Evolutionary conservation across 306 rosid genomes (phyloP).

Genomic region (Vigna radiata): DNA sequence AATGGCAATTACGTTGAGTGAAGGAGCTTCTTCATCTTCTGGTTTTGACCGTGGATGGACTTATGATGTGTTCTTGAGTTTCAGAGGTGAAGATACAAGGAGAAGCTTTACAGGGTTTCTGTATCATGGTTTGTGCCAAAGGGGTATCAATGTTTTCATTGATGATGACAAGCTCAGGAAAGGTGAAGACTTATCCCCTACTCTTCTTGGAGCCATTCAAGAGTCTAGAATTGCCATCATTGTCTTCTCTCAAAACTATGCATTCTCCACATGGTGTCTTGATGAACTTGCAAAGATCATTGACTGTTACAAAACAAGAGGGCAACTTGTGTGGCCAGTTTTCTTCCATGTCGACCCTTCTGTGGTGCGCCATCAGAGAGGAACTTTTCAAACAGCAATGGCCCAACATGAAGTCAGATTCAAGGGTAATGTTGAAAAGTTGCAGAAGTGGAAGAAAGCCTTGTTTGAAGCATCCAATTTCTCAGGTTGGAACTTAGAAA

Average conservation of each 20-base stretch:
- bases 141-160: slow-evolving; percentile 49
- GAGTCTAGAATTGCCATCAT: slow-evolving; percentile 55
- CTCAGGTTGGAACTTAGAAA: slow-evolving; percentile 51
- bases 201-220: slow-evolving; percentile 55
- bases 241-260: slow-evolving; percentile 56
- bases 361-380: slow-evolving; percentile 46
- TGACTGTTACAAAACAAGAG: slow-evolving; percentile 39
- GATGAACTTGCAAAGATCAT: slow-evolving; percentile 53
- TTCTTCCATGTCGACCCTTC: slow-evolving; percentile 59
- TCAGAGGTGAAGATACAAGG: slow-evolving; percentile 51
- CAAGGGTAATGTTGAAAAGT: slow-evolving; percentile 16
- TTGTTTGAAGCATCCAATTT: slow-evolving; percentile 53
- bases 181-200: slow-evolving; percentile 43
- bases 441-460: slow-evolving; percentile 50
- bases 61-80: slow-evolving; percentile 59
- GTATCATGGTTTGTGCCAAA: slow-evolving; percentile 43
- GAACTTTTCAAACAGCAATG: slow-evolving; percentile 34
- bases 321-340: slow-evolving; percentile 52
- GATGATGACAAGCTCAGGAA: slow-evolving; percentile 42
- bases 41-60: slow-evolving; percentile 24
- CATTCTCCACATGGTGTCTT: slow-evolving; percentile 52
- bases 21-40: slow-evolving; percentile 5
- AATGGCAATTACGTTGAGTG: neutral
- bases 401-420: slow-evolving; percentile 36
- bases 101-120: slow-evolving; percentile 48